Evolutionary conservation across 2,329 filamentous ascomycete species (phyloP), one percentile per base, ranked within the genome.

Genomic region (Phaeophleospora eucalypticola): DNA sequence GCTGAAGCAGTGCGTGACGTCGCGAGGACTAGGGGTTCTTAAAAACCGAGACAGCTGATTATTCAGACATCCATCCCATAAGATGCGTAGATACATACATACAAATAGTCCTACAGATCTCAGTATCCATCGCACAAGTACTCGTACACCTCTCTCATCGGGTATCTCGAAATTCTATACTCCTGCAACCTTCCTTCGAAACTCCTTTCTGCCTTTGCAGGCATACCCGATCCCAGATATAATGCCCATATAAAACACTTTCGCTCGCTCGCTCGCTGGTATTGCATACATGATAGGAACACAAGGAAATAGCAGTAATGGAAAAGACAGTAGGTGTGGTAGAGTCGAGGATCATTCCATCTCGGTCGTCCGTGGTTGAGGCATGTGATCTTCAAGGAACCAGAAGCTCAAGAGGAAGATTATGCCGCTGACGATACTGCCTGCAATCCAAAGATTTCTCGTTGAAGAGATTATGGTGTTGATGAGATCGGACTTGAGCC

Each of bases 331-430:
- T 39, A 24, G 4, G 19, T 21, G 37, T 14, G 21, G 17, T 20
- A 10, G 35, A 18, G 18, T 16, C 6, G 21, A 3, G 15, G 12
- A 10, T 39, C 19, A 39, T 19, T 39, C 43, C 35, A 45, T 16
- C 35, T 39, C 43, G 9, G 29, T 21, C 10, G 18, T 27, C 36
- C 36, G 14, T 15, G 15, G 16, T n/a, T 16, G 19, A 27, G 36
- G 24, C 29, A 33, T 41, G 3, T 35, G 39, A 14, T 36, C 34
- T 32, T 37, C 19, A n/a, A 27, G 29, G 32, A 47, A 38, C 39
- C 38, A 41, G 20, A 47, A 32, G 36, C 27, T 41, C 15, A 43
- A 15, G 3, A 47, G 10, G 12, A 47, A 42, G 32, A 38, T 29
- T 10, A 40, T 2, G 12, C 39, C 39, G 10, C 38, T 39, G 17